A percentile compares a stretch with the other conserved stretches of the same genome.
Conservation (phyloP, 2,329 filamentous ascomycete species). For the Cercospora sesami region DNA sequence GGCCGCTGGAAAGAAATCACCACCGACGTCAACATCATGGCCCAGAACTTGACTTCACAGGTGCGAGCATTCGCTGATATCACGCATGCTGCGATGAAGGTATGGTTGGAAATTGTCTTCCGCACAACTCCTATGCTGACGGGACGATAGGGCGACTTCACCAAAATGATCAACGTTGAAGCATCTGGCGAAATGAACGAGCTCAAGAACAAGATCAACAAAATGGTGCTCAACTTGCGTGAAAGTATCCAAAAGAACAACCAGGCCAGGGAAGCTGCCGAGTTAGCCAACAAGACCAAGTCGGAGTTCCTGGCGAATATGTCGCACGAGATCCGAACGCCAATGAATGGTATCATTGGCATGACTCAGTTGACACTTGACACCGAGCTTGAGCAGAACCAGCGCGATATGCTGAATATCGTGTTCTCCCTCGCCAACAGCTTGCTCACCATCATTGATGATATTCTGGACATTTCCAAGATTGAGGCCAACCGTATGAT, state of each 20-base stretch:
- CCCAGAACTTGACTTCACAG: constrained; percentile 82
- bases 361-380: constrained; percentile 97
- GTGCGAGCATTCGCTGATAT: constrained; percentile 98
- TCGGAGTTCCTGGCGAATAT: constrained; percentile 98
- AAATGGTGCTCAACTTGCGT: constrained; percentile 94
- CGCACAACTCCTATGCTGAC: neutral
- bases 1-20: constrained; percentile 99
- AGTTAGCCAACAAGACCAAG: constrained; percentile 96
- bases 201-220: constrained; percentile 97
- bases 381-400: constrained; percentile 88
- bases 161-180: constrained; percentile 93
- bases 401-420: constrained; percentile 97
- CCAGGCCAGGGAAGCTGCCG: constrained; percentile 89
- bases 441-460: constrained; percentile 92
- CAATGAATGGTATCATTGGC: constrained; percentile 96
- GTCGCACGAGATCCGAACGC: constrained; percentile 97
- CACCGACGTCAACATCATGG: constrained; percentile 92
- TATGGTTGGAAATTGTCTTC: neutral
- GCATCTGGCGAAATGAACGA: constrained; percentile 99
- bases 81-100: constrained; percentile 90
- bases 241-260: constrained; percentile 98
- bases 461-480: constrained; percentile 68
- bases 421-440: constrained; percentile 97
- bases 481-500: constrained; percentile 97
- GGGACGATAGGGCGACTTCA: constrained; percentile 72